These are phyloP conservation scores for Rhynchospora tenuis DNA, from an alignment of 176 grass and related monocot genomes.

Conservation along the genomic window DNA sequence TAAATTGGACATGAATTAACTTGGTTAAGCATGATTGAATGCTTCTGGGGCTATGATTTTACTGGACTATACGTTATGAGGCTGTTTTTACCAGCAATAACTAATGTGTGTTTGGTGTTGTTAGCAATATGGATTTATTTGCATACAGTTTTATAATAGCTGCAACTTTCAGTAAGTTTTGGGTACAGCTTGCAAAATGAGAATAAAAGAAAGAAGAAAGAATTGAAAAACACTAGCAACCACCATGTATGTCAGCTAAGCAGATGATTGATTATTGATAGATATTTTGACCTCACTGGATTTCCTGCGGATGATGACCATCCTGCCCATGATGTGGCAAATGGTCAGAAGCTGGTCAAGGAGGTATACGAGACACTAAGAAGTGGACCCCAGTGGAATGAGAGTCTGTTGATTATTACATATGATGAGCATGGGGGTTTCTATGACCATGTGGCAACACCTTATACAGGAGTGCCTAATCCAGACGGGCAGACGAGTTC, in stretches of 20 bases:
- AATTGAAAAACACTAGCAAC: not conserved
- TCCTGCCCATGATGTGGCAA: conserved; percentile 82
- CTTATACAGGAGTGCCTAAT: conserved; percentile 63
- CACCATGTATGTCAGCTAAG: not conserved
- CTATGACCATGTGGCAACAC: conserved; percentile 84
- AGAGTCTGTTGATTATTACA: conserved; percentile 62
- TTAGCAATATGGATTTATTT: not conserved
- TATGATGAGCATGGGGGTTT: conserved; percentile 94
- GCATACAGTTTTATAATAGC: not conserved
- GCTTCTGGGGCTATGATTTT: not conserved
- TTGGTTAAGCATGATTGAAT: not conserved
- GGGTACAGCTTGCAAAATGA: not conserved
- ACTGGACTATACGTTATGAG: not conserved
- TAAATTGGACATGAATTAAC: not conserved
- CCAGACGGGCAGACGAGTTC: conserved; percentile 67
- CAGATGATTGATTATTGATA: not conserved
- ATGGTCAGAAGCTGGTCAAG: conserved; percentile 79
- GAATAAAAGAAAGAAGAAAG: not conserved
- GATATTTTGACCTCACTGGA: conserved; percentile 13
- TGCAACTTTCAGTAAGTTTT: not conserved
- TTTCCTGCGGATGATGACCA: conserved; percentile 77
- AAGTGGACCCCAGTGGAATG: conserved; percentile 73
- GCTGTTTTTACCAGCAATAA: not conserved
- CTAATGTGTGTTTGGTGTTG: not conserved
- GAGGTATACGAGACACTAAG: conserved; percentile 84